Base-by-base conservation (phyloP, 2,329 filamentous ascomycete species). In the Paraconiothyrium sp. region DNA sequence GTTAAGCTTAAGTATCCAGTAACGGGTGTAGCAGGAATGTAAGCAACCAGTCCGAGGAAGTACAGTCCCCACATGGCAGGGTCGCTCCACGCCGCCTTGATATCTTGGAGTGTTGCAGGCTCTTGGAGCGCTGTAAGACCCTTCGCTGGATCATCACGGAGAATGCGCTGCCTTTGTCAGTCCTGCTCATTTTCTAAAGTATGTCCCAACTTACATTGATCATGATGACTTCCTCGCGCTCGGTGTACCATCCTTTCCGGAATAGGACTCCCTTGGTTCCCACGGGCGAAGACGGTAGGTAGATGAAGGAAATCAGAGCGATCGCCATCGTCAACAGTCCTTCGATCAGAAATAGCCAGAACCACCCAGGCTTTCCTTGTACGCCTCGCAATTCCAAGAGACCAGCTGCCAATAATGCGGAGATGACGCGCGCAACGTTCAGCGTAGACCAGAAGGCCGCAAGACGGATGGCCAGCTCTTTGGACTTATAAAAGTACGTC, bases 401-500 rank as follows among this genome's bases (percentile, higher is more conserved):
- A 0, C 83, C 85, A 52, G 82, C 85, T 6, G 85, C 85, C 11
- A 86, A 74, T 62, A 88, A 83, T 5, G 86, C 84, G 1, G 85
- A 82, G 13, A 83, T 72, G 39, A 89, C 85, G 47, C 84, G 82
- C 0, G 84, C 84, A 0, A 82, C 78, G 58, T 85, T 85, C 9
- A 90, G 85, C 0, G 89, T 84, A 0, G 87, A 87, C 90, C 90
- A 93, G 80, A 93, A 92, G 63, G 83, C 86, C 65, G 86, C 86
- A 24, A 93, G 80, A 1, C 91, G 85, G 3, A 86, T 84, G 0
- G 90, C 88, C 0, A 93, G 81, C 74, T 93, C 91, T 50, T 84
- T 84, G 2, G 86, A 86, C 57, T 87, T 93, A 80, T 92, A 93
- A 76, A 90, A 93, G 76, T 93, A 93, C 1, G 87, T 89, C 4